phyloP scores from a whole-genome alignment of 208 protist species.

The Spongospora subterranea region DNA sequence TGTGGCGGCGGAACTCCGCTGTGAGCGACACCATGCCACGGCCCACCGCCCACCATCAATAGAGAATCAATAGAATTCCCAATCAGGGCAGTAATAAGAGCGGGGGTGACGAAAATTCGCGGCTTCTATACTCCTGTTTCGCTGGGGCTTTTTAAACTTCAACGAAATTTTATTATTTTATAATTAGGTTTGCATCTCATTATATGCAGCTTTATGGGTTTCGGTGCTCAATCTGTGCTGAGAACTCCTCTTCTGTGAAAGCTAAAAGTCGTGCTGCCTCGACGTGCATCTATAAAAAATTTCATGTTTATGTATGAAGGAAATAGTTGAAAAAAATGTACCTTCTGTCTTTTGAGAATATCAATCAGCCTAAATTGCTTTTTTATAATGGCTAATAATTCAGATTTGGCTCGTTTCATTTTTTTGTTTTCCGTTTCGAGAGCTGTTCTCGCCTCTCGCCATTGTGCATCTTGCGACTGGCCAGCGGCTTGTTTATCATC shows the following conservation, averaged over 20 bases:
- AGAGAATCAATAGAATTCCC: too few species aligned
- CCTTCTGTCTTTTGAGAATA: conserved; percentile 86
- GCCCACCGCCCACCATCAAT: too few species aligned
- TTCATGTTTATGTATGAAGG: background rate
- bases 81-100: too few species aligned
- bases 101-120: too few species aligned
- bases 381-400: conserved; percentile 81
- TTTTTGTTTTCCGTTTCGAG: conserved; percentile 70
- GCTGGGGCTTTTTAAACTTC: too few species aligned
- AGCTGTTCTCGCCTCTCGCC: background rate
- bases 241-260: conserved; percentile 85
- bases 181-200: too few species aligned
- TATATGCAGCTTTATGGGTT: too few species aligned
- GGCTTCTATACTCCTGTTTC: too few species aligned
- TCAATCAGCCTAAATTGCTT: conserved; percentile 89
- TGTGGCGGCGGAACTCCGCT: too few species aligned
- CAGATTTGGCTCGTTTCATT: conserved; percentile 78
- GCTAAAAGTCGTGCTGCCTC: conserved; percentile 81
- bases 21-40: too few species aligned
- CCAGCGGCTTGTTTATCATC: conserved; percentile 8
- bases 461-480: background rate
- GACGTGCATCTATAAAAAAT: conserved; percentile 76
- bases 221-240: too few species aligned
- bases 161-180: too few species aligned
- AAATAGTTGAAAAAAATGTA: background rate